Evolutionary conservation across 129 eudicot species (phyloP), one percentile per base, ranked within the genome.

Genomic region (Chrysanthemum lavandulifolium): DNA sequence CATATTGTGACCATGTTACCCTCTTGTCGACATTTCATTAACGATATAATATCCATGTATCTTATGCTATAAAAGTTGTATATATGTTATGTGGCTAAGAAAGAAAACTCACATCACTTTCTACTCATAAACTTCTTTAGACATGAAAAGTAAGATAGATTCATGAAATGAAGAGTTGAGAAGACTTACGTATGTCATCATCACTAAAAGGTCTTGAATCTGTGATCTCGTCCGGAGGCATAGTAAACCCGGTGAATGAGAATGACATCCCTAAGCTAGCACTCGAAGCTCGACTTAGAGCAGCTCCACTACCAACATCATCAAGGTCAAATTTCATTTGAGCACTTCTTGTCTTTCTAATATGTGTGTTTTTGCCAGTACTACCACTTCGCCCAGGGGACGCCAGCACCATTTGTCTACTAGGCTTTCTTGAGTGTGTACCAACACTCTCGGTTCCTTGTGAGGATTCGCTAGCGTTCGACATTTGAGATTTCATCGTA

Each of bases 231-330:
- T 80, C 87, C 0, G 84, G 74, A 4, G 81, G 87, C 72, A 80
- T 51, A 9, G 78, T 83, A 72, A 76, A 83, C 49, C 76, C 87
- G 0, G 87, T 76, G 13, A 83, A 72, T 16, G 87, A 83, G 73
- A 83, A 83, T 10, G 87, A 83, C 60, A 83, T 50, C 55, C 84
- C 84, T 68, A 92, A 78, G 86, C 98, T 80, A 49, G 96, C 98
- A 50, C 96, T 89, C 4, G 98, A 92, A 49, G 98, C 98, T 21
- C 98, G 79, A 78, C 98, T 92, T 69, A 92, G 68, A 54, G 88
- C 96, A 4, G 96, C 88, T 65, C 96, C 95, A 52, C 89, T 92
- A 79, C 78, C 78, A 57, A 86, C 78, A 9, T 92, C 97, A 43
- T 91, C 96, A 2, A 74, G 10, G 7, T 89, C 96, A 4, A 85